A percentile compares a stretch with the other conserved stretches of the same genome.
These are phyloP conservation scores for Penicillium sp. DNA, from an alignment of 2,329 filamentous ascomycete species.

Conservation along the genomic window DNA sequence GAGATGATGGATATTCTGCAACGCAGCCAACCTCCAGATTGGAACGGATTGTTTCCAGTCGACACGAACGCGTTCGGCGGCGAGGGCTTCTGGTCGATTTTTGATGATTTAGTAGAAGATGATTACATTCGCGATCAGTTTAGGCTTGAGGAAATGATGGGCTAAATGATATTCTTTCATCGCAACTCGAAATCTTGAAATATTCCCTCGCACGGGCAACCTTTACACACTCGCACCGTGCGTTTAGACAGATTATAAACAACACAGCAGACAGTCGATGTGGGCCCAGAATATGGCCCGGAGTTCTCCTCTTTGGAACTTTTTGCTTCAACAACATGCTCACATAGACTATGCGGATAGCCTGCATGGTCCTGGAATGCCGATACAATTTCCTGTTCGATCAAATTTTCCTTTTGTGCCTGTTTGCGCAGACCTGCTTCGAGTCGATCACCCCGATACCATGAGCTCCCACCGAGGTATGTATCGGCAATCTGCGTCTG, in stretches of 20 bases:
- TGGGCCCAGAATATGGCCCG: neutral
- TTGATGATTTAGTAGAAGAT: neutral
- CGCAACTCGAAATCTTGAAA: neutral
- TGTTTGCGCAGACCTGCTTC: neutral
- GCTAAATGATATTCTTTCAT: neutral
- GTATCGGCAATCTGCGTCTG: neutral
- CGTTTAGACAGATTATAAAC: neutral
- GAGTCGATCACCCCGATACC: neutral
- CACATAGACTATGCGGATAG: neutral
- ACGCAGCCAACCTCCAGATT: neutral
- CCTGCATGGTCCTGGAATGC: neutral
- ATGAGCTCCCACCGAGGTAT: neutral
- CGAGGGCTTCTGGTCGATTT: neutral
- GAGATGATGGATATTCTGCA: neutral
- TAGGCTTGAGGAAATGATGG: neutral
- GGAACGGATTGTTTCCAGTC: neutral
- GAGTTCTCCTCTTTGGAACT: neutral
- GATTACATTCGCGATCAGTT: neutral
- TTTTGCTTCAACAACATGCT: neutral
- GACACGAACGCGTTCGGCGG: neutral
- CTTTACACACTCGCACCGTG: neutral
- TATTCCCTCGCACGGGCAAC: neutral
- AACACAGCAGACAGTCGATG: neutral
- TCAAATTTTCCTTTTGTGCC: neutral
- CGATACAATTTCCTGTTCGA: neutral